These are phyloP conservation scores for Dorcoceras hygrometricum DNA, from an alignment of 257 asterid genomes.

Conservation along the genomic window DNA sequence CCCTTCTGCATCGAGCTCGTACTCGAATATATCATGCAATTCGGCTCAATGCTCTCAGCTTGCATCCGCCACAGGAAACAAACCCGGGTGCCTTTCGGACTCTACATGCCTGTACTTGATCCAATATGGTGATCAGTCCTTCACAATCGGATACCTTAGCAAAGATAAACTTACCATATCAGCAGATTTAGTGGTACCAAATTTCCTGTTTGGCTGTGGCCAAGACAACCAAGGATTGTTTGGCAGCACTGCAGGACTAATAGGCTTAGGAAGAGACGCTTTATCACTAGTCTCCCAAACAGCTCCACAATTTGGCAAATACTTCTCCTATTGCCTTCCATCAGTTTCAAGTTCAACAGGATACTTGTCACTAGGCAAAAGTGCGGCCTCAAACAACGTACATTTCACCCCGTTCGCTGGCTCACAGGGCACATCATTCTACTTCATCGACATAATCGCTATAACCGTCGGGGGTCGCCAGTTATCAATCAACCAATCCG, in stretches of 20 bases:
- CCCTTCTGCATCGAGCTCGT: conserved; percentile 50
- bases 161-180: conserved; percentile 53
- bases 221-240: conserved; percentile 62
- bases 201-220: conserved; percentile 71
- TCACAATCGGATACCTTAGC: conserved; percentile 45
- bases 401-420: conserved; percentile 49
- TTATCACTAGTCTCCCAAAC: conserved; percentile 68
- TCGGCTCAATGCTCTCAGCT: conserved; percentile 48
- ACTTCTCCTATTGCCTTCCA: conserved; percentile 82
- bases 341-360: conserved; percentile 51
- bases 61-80: conserved; percentile 39
- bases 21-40: conserved; percentile 48
- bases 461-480: conserved; percentile 48
- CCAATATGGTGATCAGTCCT: conserved; percentile 41
- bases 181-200: conserved; percentile 41
- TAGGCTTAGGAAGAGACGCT: conserved; percentile 64
- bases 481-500: conserved; percentile 36
- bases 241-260: conserved; percentile 54
- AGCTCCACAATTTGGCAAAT: conserved; percentile 42
- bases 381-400: conserved; percentile 15
- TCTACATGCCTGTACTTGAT: conserved; percentile 51
- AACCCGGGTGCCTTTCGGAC: conserved; percentile 37
- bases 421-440: conserved; percentile 34
- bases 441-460: conserved; percentile 41
- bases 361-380: conserved; percentile 55